Percentiles rank a stretch among this genome's conserved stretches.
phyloP scores from a whole-genome alignment of 2,329 filamentous ascomycete species.

The Eutypa lata region DNA sequence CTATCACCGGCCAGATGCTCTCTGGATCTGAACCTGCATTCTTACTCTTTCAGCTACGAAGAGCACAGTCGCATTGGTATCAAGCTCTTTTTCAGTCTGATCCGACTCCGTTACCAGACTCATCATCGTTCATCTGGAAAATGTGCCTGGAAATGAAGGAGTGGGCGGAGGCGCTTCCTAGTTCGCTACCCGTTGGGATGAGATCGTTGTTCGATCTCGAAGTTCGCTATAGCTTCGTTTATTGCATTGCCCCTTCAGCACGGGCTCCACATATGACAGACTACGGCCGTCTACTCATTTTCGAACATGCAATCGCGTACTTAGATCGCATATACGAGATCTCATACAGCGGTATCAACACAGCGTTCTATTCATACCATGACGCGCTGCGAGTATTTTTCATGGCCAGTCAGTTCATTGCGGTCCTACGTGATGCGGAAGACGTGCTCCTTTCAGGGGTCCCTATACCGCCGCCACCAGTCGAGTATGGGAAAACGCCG shows the following conservation, averaged over 20 bases:
- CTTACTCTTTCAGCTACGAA: constrained; percentile 78
- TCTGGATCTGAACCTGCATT: constrained; percentile 66
- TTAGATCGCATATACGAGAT: constrained; percentile 70
- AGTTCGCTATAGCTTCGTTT: constrained; percentile 84
- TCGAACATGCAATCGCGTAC: constrained; percentile 83
- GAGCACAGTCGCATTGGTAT: constrained; percentile 85
- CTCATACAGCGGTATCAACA: constrained; percentile 54
- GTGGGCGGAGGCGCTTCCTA: constrained; percentile 78
- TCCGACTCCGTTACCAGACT: constrained; percentile 63
- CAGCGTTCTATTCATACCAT: constrained; percentile 77
- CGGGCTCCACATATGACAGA: constrained; percentile 69
- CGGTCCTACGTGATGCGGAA: constrained; percentile 56
- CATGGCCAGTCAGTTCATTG: constrained; percentile 61
- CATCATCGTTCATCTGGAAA: constrained; percentile 70
- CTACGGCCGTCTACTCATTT: constrained; percentile 77
- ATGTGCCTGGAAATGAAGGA: constrained; percentile 72
- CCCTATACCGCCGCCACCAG: constrained; percentile 40
- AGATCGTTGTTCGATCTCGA: constrained; percentile 82
- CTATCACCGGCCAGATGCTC: constrained; percentile 41
- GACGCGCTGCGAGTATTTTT: constrained; percentile 84
- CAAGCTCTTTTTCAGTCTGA: constrained; percentile 82
- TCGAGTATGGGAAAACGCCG: constrained; percentile 43
- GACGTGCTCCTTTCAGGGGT: constrained; percentile 53
- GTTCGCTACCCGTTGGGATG: constrained; percentile 60
- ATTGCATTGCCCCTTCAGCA: constrained; percentile 79